Evolutionary conservation across 768 basidiomycete species (phyloP), one percentile per base, ranked within the genome.

Genomic region (Boletus subparvulus): DNA sequence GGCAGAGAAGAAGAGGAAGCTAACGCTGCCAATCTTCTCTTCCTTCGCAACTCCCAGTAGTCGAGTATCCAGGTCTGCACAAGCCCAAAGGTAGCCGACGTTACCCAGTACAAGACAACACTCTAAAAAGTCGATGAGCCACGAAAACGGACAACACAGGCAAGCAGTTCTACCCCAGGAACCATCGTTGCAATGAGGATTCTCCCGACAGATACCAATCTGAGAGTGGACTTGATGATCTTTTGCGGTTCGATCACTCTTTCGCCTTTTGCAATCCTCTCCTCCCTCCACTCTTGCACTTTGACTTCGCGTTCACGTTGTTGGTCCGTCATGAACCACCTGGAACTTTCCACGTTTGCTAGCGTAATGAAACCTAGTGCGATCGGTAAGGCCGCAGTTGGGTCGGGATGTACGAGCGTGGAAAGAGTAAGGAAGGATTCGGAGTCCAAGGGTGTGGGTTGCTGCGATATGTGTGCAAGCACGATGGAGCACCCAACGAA

Each of bases 361-460:
- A 92, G 77, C 11, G 88, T 90, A 40, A 90, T 68, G 45, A 92
- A 69, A 8, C 91, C 91, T 21, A 92, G 76, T 3, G 81, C 73
- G 49, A 92, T 83, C 3, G 91, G 91, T 1, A 92, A 69, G 13
- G 81, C 73, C 64, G 80, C 80, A 0, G 89, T 90, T 30, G 87
- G 80, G 67, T 93, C 91, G 11, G 86, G 77, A 66, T 87, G 85
- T 12, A 83, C 75, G 47, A 92, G 74, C 4, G 86, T 84, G 6
- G 87, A 81, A 37, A 93, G 78, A 0, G 88, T 87, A 37, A 90
- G 68, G 73, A 92, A 90, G 8, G 87, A 80, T 68, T 93, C 91
- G 2, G 86, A 82, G 72, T 90, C 88, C 58, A 92, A 80, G 10
- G 84, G 87, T 10, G 77, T 76, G 13, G 88, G 87, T 36, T 81